A percentile compares a stretch with the other conserved stretches of the same genome.
phyloP scores from a whole-genome alignment of 2,329 filamentous ascomycete genomes.

The Botrytis paeoniae region DNA sequence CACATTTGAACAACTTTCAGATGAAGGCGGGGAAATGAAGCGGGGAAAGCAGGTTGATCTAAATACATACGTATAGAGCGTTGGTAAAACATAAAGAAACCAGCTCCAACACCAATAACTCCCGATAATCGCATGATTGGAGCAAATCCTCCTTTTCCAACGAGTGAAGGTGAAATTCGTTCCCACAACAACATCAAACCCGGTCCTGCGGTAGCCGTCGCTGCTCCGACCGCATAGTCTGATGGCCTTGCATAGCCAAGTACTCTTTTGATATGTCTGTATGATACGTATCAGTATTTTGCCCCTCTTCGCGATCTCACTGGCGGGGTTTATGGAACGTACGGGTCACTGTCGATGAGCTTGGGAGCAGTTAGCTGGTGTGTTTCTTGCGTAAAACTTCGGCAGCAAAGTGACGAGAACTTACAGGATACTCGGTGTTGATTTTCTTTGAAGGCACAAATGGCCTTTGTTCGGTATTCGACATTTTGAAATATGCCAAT shows the following conservation, averaged over 20 bases:
- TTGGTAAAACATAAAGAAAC: constrained; percentile 82
- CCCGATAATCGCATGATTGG: constrained; percentile 77
- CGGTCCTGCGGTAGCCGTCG: constrained; percentile 69
- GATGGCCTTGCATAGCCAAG: constrained; percentile 79
- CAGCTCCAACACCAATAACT: constrained; percentile 70
- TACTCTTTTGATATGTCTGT: constrained; percentile 86
- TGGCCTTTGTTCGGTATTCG: constrained; percentile 41
- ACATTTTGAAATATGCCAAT: constrained; percentile 39
- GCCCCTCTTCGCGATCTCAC: not conserved
- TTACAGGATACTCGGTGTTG: constrained; percentile 81
- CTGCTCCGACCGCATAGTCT: constrained; percentile 73
- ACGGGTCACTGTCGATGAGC: constrained; percentile 99
- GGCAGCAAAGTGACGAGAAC: constrained; percentile 39
- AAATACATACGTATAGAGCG: constrained; percentile 69
- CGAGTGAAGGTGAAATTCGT: constrained; percentile 77
- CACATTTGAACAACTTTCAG: not conserved
- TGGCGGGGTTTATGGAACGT: constrained; percentile 43
- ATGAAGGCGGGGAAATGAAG: not conserved
- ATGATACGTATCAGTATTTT: constrained; percentile 33
- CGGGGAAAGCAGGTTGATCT: constrained; percentile 30
- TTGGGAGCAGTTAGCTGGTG: constrained; percentile 47
- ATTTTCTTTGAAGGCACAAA: constrained; percentile 75
- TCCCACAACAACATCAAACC: constrained; percentile 76
- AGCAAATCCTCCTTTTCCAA: constrained; percentile 77
- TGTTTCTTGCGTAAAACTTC: not conserved